These are phyloP conservation scores for Phytophthora fragariaefolia DNA, from an alignment of 352 stramenopile genomes.

Conservation along the genomic window DNA sequence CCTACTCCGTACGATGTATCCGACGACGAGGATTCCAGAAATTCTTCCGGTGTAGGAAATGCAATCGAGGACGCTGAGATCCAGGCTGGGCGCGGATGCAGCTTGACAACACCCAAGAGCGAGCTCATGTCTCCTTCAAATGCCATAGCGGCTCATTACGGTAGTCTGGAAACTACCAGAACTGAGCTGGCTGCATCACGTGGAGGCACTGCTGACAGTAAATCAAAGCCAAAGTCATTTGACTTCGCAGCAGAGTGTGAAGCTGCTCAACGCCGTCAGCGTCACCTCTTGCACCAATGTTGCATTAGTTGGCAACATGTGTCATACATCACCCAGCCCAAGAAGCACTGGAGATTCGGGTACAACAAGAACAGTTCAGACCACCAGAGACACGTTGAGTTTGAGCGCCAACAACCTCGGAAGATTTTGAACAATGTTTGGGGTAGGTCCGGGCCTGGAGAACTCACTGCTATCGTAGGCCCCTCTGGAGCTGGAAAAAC, in stretches of 20 bases:
- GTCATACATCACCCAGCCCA: conserved; percentile 51
- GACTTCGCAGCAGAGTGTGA: conserved; percentile 28
- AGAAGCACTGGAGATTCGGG: conserved; percentile 25
- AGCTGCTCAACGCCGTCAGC: conserved; percentile 24
- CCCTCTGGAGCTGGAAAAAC: conserved; percentile 72
- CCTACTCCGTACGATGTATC: conserved; percentile 19
- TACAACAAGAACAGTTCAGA: background rate
- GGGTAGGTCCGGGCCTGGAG: conserved; percentile 58
- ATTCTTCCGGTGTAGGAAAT: conserved; percentile 16
- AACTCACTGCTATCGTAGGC: conserved; percentile 75
- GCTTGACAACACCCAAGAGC: conserved; percentile 23
- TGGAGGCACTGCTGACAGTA: conserved; percentile 4
- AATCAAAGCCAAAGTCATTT: conserved; percentile 25
- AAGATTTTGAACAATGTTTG: conserved; percentile 67
- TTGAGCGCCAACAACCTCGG: conserved; percentile 8
- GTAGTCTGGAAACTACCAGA: conserved; percentile 10
- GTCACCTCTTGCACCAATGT: conserved; percentile 39
- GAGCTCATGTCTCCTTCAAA: conserved; percentile 24
- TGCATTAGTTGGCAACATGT: conserved; percentile 67
- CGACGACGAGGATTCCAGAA: background rate
- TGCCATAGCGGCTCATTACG: conserved; percentile 19
- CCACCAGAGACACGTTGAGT: background rate
- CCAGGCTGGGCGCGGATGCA: conserved; percentile 15
- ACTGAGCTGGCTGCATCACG: background rate
- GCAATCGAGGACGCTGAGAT: conserved; percentile 20